Base-by-base conservation (phyloP, 805 yeast species). In the Ogataea methylovora region DNA sequence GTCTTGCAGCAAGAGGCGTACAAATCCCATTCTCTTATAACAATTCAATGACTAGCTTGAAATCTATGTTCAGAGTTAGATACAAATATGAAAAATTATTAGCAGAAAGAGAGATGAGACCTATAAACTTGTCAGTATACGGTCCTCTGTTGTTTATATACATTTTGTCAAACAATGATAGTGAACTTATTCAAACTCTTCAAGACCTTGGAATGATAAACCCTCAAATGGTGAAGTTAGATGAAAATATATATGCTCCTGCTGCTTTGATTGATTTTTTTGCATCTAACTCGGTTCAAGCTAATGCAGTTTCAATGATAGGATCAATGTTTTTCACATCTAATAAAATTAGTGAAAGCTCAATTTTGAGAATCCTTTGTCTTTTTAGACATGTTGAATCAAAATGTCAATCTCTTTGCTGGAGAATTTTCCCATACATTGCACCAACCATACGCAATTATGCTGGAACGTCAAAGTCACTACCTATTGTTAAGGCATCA, bases 11-110 rank as follows among this genome's bases (percentile, higher is more conserved):
- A 4, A 76, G 71, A 46, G 90, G 88, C 0, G 52, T 80, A 27
- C 68, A 71, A 24, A 55, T 74, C 8, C 75, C 85, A 7, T 76
- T 71, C 36, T 63, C 79, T 15, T 71, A 69, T 37, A 67, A 65
- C 8, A 57, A 65, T 3, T 69, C 84, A 0, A 48, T 73, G 23
- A 58, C 56, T 1, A 61, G 72, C 17, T 46, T 79, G 44, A 61
- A 60, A 32, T 47, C 54, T 1, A 51, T 73, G 17, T 67, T 73
- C 48, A 56, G 58, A 16, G 55, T 65, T 14, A 58, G 78, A 40
- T 65, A 24, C 23, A 30, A 30, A 13, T 30, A 44, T 21, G 69
- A 66, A 29, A 61, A 38, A 8, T 36, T 29, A 30, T 20, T 32
- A 15, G 32, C 42, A 3, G 33, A 33, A 25, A 25, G 13, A 11